Evolutionary conservation across 441 rosid genomes (phyloP), one percentile per base, ranked within the genome.

Genomic region (Hura crepitans): DNA sequence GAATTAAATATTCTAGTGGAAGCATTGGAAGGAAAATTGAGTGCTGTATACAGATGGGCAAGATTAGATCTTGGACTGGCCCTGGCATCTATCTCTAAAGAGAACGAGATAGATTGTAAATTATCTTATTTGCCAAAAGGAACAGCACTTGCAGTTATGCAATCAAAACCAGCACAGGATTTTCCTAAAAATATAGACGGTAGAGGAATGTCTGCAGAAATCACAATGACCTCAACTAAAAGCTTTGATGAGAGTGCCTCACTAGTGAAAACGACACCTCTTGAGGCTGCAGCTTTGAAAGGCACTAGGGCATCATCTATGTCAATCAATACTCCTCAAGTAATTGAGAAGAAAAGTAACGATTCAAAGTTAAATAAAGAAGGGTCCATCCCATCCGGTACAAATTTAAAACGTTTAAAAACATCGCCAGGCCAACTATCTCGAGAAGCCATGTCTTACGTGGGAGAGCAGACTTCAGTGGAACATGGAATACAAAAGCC

Each of bases 11-110:
- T 96, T 81, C 97, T 96, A 65, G 87, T 87, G 45, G 98, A 93
- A 83, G 99, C 99, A 61, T 78, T 96, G 84, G 98, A 91, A 85
- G 99, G 99, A 68, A 96, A 91, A 82, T 71, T 96, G 71, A 88
- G 97, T 77, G 89, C 99, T 66, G 86, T 96, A 37, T 96, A 93
- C 81, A 84, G 96, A 84, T 96, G 99, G 99, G 97, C 98, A 31
- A 89, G 83, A 80, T 89, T 84, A 49, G 98, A 93, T 85, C 94
- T 96, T 78, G 99, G 98, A 65, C 82, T 96, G 66, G 93, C 96
- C 72, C 82, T 93, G 78, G 82, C 88, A 76, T 86, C 93, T 18
- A 39, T 81, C 70, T 74, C 89, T 31, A 84, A 72, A 70, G 86
- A 76, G 74, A 88, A 77, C 56, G 55, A 61, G 70, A 81, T 73